These are phyloP conservation scores for Haematococcus lacustris DNA, from an alignment of 139 green algal genomes.

Conservation along the genomic window DNA sequence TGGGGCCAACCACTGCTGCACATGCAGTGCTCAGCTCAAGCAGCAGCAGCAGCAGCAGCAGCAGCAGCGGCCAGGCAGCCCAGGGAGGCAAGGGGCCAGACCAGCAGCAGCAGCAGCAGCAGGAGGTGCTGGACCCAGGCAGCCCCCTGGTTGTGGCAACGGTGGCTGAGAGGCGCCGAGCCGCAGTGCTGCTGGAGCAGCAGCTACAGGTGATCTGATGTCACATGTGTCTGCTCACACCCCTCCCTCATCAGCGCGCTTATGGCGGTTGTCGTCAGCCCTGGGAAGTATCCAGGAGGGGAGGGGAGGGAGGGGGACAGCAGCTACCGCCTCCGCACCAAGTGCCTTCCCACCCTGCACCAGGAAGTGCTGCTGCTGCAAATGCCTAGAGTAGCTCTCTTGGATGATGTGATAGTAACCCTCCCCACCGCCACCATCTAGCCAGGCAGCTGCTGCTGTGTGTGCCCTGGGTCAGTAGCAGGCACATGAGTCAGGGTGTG, in stretches of 20 bases:
- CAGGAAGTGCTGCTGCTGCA: too few species aligned
- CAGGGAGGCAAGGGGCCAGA: not conserved
- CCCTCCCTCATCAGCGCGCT: not conserved
- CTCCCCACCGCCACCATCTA: too few species aligned
- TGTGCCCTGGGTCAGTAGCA: too few species aligned
- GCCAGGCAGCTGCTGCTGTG: too few species aligned
- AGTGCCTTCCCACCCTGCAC: too few species aligned
- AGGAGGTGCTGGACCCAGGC: conserved; percentile 8
- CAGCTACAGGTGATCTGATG: conserved; percentile 33
- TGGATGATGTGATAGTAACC: too few species aligned
- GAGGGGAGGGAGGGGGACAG: not conserved
- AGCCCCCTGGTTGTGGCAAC: conserved; percentile 17
- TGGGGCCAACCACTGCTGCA: not conserved
- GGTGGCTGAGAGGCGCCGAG: conserved; percentile 22
- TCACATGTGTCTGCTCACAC: not conserved
- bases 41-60: conserved; percentile 9
- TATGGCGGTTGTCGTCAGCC: not conserved
- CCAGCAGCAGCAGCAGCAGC: conserved; percentile 7
- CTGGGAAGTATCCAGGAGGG: not conserved
- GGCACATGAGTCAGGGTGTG: too few species aligned
- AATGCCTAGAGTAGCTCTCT: too few species aligned
- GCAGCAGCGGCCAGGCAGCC: conserved; percentile 2
- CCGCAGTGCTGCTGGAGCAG: conserved; percentile 31
- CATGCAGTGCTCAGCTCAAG: not conserved
- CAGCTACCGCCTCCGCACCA: not conserved